A percentile compares a stretch with the other conserved stretches of the same genome.
Evolutionary conservation across 1,284 basidiomycete species (phyloP).

Genomic region (Pterula multifida): DNA sequence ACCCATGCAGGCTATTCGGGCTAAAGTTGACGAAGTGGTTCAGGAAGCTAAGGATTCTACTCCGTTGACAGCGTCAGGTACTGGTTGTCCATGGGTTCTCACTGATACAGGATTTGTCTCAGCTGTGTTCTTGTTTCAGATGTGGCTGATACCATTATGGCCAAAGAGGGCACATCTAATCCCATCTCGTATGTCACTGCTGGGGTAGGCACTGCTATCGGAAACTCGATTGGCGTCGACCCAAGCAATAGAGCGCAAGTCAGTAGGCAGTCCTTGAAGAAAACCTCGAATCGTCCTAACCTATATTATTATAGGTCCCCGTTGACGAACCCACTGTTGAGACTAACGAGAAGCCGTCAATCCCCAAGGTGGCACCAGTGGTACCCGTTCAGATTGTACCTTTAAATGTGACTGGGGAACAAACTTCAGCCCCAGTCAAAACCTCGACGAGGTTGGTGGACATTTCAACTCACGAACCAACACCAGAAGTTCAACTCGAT

Average conservation of each 20-base stretch:
- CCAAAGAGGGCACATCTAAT: conserved; percentile 25
- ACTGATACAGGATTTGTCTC: background rate
- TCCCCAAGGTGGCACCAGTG: background rate
- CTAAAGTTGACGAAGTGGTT: background rate
- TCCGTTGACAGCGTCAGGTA: background rate
- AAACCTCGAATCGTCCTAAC: background rate
- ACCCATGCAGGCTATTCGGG: background rate
- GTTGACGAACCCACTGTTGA: background rate
- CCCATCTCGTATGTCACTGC: conserved; percentile 25
- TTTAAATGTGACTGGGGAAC: background rate
- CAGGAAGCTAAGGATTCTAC: background rate
- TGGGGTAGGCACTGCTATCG: conserved; percentile 23
- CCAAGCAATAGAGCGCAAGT: conserved; percentile 26
- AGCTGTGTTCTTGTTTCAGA: conserved; percentile 18
- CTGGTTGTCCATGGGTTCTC: background rate
- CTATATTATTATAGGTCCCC: background rate
- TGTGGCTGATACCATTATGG: conserved; percentile 23
- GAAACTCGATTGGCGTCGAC: conserved; percentile 25
- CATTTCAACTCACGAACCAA: background rate
- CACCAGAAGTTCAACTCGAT: background rate
- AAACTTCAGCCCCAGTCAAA: background rate
- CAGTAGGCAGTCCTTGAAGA: conserved; percentile 8
- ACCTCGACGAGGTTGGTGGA: background rate
- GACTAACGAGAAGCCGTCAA: background rate
- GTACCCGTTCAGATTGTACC: background rate